Evolutionary conservation across 768 basidiomycete species (phyloP).

Genomic region (Leucosporidium scottii): DNA sequence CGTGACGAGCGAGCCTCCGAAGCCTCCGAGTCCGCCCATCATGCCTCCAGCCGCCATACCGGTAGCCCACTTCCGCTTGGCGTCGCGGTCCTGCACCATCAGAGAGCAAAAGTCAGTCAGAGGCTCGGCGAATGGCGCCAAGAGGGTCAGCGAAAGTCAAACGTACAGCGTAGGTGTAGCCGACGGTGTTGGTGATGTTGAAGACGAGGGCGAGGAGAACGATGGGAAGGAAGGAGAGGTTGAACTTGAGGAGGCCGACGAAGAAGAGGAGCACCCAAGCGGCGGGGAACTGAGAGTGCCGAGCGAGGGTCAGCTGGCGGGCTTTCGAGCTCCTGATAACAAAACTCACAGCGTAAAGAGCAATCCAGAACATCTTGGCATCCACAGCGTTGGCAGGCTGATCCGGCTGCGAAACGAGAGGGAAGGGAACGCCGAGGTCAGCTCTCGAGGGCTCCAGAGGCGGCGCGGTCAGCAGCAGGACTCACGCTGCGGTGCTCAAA

Average conservation of each 20-base stretch:
- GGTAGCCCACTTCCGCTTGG: slow-evolving; percentile 84
- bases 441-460: neutral
- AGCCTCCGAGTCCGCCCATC: slow-evolving; percentile 65
- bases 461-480: slow-evolving; percentile 8
- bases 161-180: slow-evolving; percentile 69
- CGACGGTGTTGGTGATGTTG: slow-evolving; percentile 90
- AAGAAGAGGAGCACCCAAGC: slow-evolving; percentile 82
- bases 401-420: slow-evolving; percentile 13
- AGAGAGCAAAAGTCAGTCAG: neutral
- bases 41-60: slow-evolving; percentile 62
- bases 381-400: slow-evolving; percentile 75
- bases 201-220: slow-evolving; percentile 89
- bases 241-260: slow-evolving; percentile 72
- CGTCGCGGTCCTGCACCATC: slow-evolving; percentile 64
- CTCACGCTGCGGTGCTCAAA: slow-evolving; percentile 93
- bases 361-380: slow-evolving; percentile 43
- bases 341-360: slow-evolving; percentile 30
- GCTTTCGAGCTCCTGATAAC: too few species aligned
- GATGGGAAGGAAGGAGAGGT: slow-evolving; percentile 79
- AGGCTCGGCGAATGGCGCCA: neutral
- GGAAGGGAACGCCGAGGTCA: neutral
- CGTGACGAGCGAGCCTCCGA: slow-evolving; percentile 76
- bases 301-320: neutral
- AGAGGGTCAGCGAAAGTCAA: neutral
- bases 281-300: slow-evolving; percentile 70